Conservation (phyloP, 176 grass and related monocot genomes). For the Triticum dicoccoides region DNA sequence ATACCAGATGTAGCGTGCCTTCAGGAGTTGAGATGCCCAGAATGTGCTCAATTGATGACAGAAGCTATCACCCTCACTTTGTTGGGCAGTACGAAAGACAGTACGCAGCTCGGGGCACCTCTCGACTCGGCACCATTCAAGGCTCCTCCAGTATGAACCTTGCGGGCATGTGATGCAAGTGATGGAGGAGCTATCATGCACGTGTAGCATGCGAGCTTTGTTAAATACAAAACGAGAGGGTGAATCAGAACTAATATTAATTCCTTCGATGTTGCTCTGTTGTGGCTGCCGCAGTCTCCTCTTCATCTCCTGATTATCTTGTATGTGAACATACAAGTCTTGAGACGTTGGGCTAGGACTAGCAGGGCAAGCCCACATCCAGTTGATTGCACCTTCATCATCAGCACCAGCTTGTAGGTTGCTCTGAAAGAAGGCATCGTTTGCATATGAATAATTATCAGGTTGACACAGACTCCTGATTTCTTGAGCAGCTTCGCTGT, state of each 20-base stretch:
- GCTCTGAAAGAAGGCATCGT: too few relatives aligned
- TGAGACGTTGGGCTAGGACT: fast-evolving
- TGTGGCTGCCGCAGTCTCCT: not conserved
- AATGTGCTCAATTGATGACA: not conserved
- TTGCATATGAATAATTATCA: not conserved
- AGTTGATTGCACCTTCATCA: not conserved
- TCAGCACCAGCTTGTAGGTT: fast-evolving
- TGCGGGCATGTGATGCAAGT: not conserved
- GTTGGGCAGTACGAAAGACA: not conserved
- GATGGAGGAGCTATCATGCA: not conserved
- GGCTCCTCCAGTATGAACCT: fast-evolving
- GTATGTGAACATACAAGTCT: not conserved
- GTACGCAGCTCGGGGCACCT: not conserved
- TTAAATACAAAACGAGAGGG: fast-evolving
- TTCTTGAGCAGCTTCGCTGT: not conserved
- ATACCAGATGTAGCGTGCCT: not conserved
- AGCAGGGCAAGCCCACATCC: not conserved
- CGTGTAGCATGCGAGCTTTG: fast-evolving
- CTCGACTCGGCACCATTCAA: not conserved
- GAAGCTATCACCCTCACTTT: not conserved
- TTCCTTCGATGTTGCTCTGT: fast-evolving
- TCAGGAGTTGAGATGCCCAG: not conserved
- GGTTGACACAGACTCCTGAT: not conserved
- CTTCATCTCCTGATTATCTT: not conserved
- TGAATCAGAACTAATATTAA: not conserved